Evolutionary conservation across 176 grass and related monocot genomes (phyloP), one percentile per base, ranked within the genome.

Genomic region (Elymus sibiricus): DNA sequence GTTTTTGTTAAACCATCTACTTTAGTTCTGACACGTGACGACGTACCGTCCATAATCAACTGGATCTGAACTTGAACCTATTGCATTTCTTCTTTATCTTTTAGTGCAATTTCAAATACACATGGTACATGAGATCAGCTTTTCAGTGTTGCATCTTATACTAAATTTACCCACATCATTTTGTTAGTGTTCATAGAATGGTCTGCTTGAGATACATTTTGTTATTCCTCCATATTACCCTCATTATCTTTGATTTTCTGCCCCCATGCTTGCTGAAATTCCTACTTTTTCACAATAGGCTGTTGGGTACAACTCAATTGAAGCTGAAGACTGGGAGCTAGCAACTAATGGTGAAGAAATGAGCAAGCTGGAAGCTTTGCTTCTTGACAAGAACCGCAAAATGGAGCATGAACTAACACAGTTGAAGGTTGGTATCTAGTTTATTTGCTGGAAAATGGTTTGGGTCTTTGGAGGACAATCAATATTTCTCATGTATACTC

Each of bases 321-420:
- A 99, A 78, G 97, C 97, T 81, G 97, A 96, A 96, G 97, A 99
- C 87, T 99, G 97, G 97, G 94, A 99, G 62, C 40, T 99, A 81
- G 92, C 97, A 90, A 99, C 94, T 27, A 96, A 92, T 53, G 94
- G 94, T 81, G 97, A 99, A 86, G 97, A 99, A 90, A 96, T 99
- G 97, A 99, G 97, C 89, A 99, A 99, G 83, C 46, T 99, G 75
- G 97, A 99, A 90, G 93, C 92, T 83, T 88, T 99, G 61, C 93
- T 99, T 87, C 97, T 99, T 63, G 94, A 99, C 72, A 99, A 99
- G 88, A 99, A 99, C 76, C 89, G 93, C 79, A 99, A 99, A 91
- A 99, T 96, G 97, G 97, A 99, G 92, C 97, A 99, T 96, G 97
- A 99, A 79, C 83, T 99, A 76, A 99, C 97, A 63, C 94, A 96